Conservation (phyloP, 2,329 filamentous ascomycete genomes). For the Colletotrichum sansevieriae region DNA sequence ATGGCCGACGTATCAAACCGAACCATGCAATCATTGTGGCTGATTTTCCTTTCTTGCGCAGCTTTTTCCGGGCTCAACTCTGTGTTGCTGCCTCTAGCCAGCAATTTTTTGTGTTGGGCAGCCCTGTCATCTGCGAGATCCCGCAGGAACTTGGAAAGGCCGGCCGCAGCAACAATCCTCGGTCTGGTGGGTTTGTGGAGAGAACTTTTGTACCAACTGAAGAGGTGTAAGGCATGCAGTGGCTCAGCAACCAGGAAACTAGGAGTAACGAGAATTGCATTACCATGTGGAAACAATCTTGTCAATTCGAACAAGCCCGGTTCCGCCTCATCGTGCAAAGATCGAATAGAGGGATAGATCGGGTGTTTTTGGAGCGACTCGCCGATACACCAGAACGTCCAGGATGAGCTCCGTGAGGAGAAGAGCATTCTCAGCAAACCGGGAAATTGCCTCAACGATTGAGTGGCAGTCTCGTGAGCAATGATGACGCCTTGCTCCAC, state of each 20-base stretch:
- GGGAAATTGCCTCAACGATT: conserved; percentile 56
- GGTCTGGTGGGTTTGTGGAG: conserved; percentile 14
- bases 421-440: conserved; percentile 51
- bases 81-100: background rate
- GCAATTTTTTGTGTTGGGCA: conserved; percentile 3
- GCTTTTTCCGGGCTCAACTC: background rate
- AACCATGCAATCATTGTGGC: conserved; percentile 33
- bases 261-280: conserved; percentile 55
- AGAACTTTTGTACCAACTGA: conserved; percentile 51
- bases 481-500: conserved; percentile 52
- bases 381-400: conserved; percentile 57
- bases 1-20: conserved; percentile 38
- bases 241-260: conserved; percentile 58
- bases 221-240: conserved; percentile 49
- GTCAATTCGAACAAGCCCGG: conserved; percentile 33
- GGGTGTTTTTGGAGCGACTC: conserved; percentile 48
- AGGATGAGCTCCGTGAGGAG: conserved; percentile 44
- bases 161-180: conserved; percentile 49
- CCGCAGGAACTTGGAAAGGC: conserved; percentile 48
- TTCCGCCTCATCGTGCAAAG: conserved; percentile 11
- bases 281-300: conserved; percentile 49
- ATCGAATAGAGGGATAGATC: conserved; percentile 39
- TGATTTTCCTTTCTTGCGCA: conserved; percentile 2
- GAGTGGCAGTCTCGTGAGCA: conserved; percentile 59
- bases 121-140: conserved; percentile 43